phyloP scores from a whole-genome alignment of 345 rosid species.

The Linum usitatissimum region DNA sequence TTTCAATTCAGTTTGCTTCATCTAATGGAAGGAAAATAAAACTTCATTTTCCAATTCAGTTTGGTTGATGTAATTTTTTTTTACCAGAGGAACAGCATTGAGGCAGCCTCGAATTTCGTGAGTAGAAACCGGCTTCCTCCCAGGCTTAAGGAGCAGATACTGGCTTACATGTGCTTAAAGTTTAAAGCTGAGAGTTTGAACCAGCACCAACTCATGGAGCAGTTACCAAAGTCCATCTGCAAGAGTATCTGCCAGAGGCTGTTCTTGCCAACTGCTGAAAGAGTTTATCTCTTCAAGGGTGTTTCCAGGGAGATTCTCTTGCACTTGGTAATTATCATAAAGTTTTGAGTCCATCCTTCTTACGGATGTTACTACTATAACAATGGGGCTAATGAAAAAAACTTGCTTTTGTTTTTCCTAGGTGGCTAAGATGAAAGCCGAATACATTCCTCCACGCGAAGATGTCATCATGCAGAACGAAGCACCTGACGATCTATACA shows the following conservation, averaged over 20 bases:
- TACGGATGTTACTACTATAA: too few species aligned
- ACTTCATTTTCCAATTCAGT: not conserved
- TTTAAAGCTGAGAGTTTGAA: slow-evolving; percentile 88
- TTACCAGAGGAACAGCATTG: slow-evolving; percentile 77
- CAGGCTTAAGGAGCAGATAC: slow-evolving; percentile 63
- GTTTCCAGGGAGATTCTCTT: slow-evolving; percentile 51
- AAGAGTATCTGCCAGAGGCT: slow-evolving; percentile 81
- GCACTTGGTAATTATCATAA: slow-evolving; percentile 37
- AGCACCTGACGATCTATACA: slow-evolving; percentile 75
- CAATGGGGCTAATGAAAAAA: too few species aligned
- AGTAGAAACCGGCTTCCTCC: slow-evolving; percentile 63
- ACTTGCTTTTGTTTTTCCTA: slow-evolving; percentile 2
- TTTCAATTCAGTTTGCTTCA: not conserved
- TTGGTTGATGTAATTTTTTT: slow-evolving; percentile 9
- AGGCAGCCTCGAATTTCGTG: slow-evolving; percentile 73
- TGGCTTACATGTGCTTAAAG: slow-evolving; percentile 89
- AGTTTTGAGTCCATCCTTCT: not conserved
- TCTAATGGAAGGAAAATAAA: too few species aligned
- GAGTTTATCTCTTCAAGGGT: slow-evolving; percentile 63
- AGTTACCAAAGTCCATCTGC: slow-evolving; percentile 78
- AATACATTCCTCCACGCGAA: slow-evolving; percentile 86
- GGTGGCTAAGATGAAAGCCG: slow-evolving; percentile 84
- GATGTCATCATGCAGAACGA: slow-evolving; percentile 82
- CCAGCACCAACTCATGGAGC: slow-evolving; percentile 71
- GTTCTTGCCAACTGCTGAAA: slow-evolving; percentile 62